Percentiles rank a stretch among this genome's conserved stretches.
These are phyloP conservation scores for Syzygium jambos DNA, from an alignment of 345 rosid genomes.

Conservation along the genomic window DNA sequence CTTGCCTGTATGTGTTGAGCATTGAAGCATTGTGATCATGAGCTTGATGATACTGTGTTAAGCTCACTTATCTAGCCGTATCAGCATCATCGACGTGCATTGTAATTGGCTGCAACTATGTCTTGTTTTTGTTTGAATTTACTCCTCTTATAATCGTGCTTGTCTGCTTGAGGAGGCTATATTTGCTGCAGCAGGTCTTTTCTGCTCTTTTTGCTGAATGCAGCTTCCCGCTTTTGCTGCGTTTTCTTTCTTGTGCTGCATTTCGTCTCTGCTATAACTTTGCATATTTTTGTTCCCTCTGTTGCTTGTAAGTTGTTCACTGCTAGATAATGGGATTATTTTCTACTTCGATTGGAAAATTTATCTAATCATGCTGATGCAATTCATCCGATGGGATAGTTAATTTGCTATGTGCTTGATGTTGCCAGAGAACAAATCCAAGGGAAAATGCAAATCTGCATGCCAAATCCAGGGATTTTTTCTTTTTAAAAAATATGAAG, in stretches of 20 bases:
- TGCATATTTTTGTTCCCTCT: neutral
- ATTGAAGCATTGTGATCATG: neutral
- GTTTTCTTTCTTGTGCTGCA: neutral
- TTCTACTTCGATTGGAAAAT: neutral
- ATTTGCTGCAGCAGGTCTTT: neutral
- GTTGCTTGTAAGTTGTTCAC: neutral
- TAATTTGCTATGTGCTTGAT: neutral
- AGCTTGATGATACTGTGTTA: neutral
- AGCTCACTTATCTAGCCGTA: neutral
- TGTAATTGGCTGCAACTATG: neutral
- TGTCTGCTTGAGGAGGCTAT: neutral
- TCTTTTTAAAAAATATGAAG: neutral
- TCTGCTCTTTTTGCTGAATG: neutral
- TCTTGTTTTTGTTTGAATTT: neutral
- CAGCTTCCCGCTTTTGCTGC: neutral
- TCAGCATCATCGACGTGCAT: neutral
- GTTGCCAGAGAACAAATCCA: neutral
- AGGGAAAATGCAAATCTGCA: neutral
- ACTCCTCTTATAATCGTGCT: neutral
- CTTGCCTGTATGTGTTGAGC: neutral
- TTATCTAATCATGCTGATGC: neutral
- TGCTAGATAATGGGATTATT: neutral
- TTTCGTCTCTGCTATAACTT: neutral
- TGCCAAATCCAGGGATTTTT: neutral
- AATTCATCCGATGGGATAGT: neutral